Conservation (phyloP, 2,329 filamentous ascomycete genomes). For the Ophiostoma australiae region DNA sequence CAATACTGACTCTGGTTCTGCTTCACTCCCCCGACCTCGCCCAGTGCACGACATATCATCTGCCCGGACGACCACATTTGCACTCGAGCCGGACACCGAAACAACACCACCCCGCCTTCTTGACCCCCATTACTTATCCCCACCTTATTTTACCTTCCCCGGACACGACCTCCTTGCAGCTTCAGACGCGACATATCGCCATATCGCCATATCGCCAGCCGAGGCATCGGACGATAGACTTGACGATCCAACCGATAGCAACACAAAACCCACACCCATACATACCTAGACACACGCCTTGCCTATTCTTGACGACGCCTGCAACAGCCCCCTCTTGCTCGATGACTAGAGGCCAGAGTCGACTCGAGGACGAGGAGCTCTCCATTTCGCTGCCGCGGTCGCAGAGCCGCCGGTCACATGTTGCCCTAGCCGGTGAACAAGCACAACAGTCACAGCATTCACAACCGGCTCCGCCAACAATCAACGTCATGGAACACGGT, state of each 20-base stretch:
- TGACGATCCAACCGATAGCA: not conserved
- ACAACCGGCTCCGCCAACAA: slow-evolving; percentile 34
- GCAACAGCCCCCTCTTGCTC: not conserved
- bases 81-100: not conserved
- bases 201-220: not conserved
- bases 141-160: slow-evolving; percentile 14
- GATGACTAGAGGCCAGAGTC: slow-evolving; percentile 46
- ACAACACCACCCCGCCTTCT: slow-evolving; percentile 6
- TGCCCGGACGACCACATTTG: not conserved
- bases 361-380: slow-evolving; percentile 76
- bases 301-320: not conserved
- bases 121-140: slow-evolving; percentile 7
- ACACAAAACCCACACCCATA: not conserved
- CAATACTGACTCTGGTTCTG: not conserved
- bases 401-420: slow-evolving; percentile 50
- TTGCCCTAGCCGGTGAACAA: slow-evolving; percentile 25
- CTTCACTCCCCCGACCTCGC: slow-evolving; percentile 4
- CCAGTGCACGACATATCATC: not conserved
- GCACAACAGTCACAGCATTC: not conserved
- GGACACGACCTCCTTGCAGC: not conserved
- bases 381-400: slow-evolving; percentile 68
- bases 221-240: not conserved
- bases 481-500: slow-evolving; percentile 36
- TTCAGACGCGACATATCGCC: not conserved
- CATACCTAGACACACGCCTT: not conserved